Evolutionary conservation across 2,329 filamentous ascomycete genomes (phyloP), one percentile per base, ranked within the genome.

Genomic region (Aotearoamyces nothofagi): DNA sequence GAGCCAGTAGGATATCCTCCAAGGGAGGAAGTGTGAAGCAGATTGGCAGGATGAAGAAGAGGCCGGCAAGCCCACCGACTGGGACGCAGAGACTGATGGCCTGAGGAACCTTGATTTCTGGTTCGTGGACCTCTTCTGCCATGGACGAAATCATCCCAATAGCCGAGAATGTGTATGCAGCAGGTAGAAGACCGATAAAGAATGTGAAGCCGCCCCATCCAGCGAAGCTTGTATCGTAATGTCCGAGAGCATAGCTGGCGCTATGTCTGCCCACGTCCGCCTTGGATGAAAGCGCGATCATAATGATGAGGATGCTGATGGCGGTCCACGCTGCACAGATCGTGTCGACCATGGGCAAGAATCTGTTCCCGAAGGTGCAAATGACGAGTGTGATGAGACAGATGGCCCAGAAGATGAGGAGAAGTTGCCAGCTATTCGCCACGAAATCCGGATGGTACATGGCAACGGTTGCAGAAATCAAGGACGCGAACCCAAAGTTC

Each of bases 401-500:
- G 37, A 82, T 61, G 27, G 56, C 75, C 40, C 79, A 64, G 54
- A 83, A 82, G 37, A 81, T 70, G 13, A 83, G 56, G 33, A 78
- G 70, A 11, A 78, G 58, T 49, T 83, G 76, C 60, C 76, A 83
- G 15, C 57, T 47, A 24, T 58, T 61, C 25, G 64, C 53, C 0
- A 45, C 53, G 45, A 62, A 69, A 33, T 62, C 56, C 0, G 64
- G 61, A 30, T 66, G 58, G 39, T 63, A 72, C 39, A 73, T 60
- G 3, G 60, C 56, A 4, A 67, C 46, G 0, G 58, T 58, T 1
- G 60, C 64, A 3, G 60, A 58, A 17, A 71, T 51, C 26, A 73
- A 42, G 2, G 59, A 64, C n/a, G n/a, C n/a, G n/a, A n/a, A n/a
- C n/a, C 77, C 79, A 43, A 83, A 84, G 57, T 81, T 80, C 47